These are phyloP conservation scores for Pseudogymnoascus sp. DNA, from an alignment of 2,329 filamentous ascomycete species.

Conservation along the genomic window DNA sequence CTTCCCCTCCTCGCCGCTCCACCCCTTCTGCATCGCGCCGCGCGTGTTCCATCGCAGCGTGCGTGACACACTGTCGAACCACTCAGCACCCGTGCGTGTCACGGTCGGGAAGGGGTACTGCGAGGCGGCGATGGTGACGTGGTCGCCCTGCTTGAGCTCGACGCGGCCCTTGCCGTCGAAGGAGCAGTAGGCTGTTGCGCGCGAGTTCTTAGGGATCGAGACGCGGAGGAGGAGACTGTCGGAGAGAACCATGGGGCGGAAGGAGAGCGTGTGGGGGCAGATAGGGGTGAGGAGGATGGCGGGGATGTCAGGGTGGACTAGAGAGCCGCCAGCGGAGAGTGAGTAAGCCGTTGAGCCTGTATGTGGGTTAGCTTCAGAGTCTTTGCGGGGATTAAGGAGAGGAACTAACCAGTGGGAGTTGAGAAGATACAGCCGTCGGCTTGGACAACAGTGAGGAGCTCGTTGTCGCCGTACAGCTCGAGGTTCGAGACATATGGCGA, in stretches of 20 bases:
- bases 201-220: constrained; percentile 72
- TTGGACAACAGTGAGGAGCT: constrained; percentile 89
- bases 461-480: constrained; percentile 91
- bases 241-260: constrained; percentile 94
- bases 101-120: constrained; percentile 98
- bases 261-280: constrained; percentile 92
- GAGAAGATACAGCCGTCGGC: constrained; percentile 97
- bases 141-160: constrained; percentile 86
- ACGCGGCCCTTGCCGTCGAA: constrained; percentile 97
- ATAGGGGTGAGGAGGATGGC: constrained; percentile 95
- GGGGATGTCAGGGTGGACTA: constrained; percentile 94
- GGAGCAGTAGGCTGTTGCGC: constrained; percentile 90
- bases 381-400: not conserved
- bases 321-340: constrained; percentile 85
- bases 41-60: constrained; percentile 93
- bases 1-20: constrained; percentile 34
- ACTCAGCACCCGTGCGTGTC: constrained; percentile 79
- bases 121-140: constrained; percentile 90
- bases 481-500: constrained; percentile 95
- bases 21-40: constrained; percentile 85
- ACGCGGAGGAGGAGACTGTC: constrained; percentile 91
- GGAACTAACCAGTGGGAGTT: constrained; percentile 67
- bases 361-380: not conserved
- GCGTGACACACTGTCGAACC: constrained; percentile 91
- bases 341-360: constrained; percentile 83